Evolutionary conservation across 148 eudicot genomes (phyloP), one percentile per base, ranked within the genome.

Genomic region (Suaeda aralocaspica): DNA sequence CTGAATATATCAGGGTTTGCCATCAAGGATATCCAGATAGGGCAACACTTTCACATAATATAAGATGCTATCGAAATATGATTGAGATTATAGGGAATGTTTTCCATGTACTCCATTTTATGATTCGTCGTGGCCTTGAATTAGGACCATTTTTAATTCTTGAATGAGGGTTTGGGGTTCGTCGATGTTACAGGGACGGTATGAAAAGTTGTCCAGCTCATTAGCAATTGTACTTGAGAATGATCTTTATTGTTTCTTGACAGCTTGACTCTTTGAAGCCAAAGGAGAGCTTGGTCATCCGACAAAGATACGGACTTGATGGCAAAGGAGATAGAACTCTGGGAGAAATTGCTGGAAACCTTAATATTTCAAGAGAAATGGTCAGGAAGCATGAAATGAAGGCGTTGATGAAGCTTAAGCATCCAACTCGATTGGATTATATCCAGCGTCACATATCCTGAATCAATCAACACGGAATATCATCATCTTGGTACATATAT

Each of bases 241-340:
- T 33, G 6, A 60, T 63, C n/a, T 15, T 30, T 50, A 21, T 19
- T 41, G 4, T 51, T 13, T 16, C 18, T 45, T 62, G 39, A 30
- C 92, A 94, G 99, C 99, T 94, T 48, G 99, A 94, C 73, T 94
- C 99, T 18, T 80, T 94, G 78, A 91, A 89, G 71, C 99, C 99
- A 3, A 94, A 94, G 83, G 98, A 94, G 80, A 94, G 92, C 77
- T 71, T 94, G 82, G 99, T 94, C 64, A 89, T 94, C 70, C 79
- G 99, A 65, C 99, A 94, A 78, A 86, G 99, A 79, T 94, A 89
- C 26, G 99, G 99, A 41, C 96, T 94, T 3, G 99, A 94, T 53
- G 99, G 99, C 9, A 91, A 84, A 84, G 96, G 97, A 58, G 88
- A 89, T 48, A 81, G 99, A 81, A 87, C 99, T 42, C 64, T 91